A percentile compares a stretch with the other conserved stretches of the same genome.
phyloP scores from a whole-genome alignment of 139 green algal genomes.

The Picochlorum sp. region DNA sequence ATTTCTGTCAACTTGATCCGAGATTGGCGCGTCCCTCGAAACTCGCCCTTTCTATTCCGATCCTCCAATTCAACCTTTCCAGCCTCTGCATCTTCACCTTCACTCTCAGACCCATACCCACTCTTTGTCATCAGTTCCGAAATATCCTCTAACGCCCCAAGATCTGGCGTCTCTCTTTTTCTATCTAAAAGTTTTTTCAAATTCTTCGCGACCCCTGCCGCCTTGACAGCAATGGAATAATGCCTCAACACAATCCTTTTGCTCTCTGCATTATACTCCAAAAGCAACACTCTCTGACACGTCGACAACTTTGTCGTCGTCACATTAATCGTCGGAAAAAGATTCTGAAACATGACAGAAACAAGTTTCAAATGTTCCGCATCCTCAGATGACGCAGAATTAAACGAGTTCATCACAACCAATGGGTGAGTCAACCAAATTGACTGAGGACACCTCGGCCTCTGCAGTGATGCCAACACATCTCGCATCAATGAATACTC shows the following conservation, averaged over 20 bases:
- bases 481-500: slow-evolving; percentile 77
- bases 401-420: slow-evolving; percentile 92
- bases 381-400: slow-evolving; percentile 3
- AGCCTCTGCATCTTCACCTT: slow-evolving; percentile 14
- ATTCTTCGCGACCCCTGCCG: slow-evolving; percentile 23
- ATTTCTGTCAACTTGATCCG: slow-evolving; percentile 29
- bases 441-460: slow-evolving; percentile 49
- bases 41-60: neutral
- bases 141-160: slow-evolving; percentile 71
- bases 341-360: slow-evolving; percentile 75
- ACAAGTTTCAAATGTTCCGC: slow-evolving; percentile 69
- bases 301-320: slow-evolving; percentile 51
- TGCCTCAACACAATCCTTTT: slow-evolving; percentile 73
- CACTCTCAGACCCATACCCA: slow-evolving; percentile 74
- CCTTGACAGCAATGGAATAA: slow-evolving; percentile 67
- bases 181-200: slow-evolving; percentile 68
- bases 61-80: neutral
- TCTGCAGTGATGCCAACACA: slow-evolving; percentile 53
- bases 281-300: slow-evolving; percentile 78
- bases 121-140: slow-evolving; percentile 76
- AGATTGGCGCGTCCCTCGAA: neutral
- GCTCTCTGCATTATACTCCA: slow-evolving; percentile 54
- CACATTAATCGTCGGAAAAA: slow-evolving; percentile 97
- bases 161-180: slow-evolving; percentile 49
- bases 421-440: slow-evolving; percentile 66